phyloP scores from a whole-genome alignment of 192 early-diverging fungal genomes.

The Dimargaris verticillata region DNA sequence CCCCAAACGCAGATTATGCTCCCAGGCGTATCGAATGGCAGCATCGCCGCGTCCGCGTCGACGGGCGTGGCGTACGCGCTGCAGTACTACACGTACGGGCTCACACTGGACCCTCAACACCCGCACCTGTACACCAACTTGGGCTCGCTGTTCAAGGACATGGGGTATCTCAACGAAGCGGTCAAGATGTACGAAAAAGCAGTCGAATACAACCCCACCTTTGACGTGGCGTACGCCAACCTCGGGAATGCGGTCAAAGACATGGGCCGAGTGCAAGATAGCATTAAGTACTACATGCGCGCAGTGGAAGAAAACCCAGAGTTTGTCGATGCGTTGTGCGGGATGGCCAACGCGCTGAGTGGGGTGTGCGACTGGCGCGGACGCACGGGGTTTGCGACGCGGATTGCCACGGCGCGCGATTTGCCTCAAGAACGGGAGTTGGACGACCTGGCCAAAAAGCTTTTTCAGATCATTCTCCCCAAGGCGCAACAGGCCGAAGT shows the following conservation, averaged over 20 bases:
- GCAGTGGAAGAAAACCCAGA: conserved; percentile 72
- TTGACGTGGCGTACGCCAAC: conserved; percentile 85
- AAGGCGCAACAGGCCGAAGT: not conserved
- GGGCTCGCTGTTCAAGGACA: conserved; percentile 78
- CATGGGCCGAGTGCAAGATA: conserved; percentile 75
- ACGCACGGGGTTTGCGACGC: conserved; percentile 41
- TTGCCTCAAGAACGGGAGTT: conserved; percentile 17
- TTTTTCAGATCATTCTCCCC: conserved; percentile 21
- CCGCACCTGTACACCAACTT: conserved; percentile 90
- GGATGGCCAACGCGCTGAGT: conserved; percentile 69
- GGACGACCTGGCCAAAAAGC: conserved; percentile 19
- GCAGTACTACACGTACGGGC: conserved; percentile 75
- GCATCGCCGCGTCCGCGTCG: conserved; percentile 22
- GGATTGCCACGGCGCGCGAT: conserved; percentile 8
- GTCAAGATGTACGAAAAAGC: conserved; percentile 80
- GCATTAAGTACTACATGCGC: conserved; percentile 66
- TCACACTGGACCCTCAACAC: conserved; percentile 61
- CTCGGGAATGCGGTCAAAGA: conserved; percentile 88
- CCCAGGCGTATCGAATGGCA: not conserved
- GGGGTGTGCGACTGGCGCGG: conserved; percentile 84
- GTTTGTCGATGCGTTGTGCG: conserved; percentile 86
- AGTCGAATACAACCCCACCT: conserved; percentile 66
- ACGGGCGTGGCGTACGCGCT: conserved; percentile 66
- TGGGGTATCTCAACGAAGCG: conserved; percentile 68
- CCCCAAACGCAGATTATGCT: conserved; percentile 21